phyloP scores from a whole-genome alignment of 106 monocot genomes.

The Dactylorhiza incarnata region DNA sequence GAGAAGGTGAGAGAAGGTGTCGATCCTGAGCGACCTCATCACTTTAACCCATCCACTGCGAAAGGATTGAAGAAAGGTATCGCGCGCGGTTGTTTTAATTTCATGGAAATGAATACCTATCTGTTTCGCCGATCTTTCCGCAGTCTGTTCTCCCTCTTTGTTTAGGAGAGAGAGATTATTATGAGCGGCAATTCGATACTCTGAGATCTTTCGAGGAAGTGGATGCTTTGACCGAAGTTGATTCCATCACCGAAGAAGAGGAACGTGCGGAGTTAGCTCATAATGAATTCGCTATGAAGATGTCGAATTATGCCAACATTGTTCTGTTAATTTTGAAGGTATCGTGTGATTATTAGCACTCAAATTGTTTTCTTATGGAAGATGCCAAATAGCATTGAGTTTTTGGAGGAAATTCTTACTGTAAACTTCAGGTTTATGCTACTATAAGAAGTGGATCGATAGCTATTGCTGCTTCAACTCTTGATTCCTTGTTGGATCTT shows the following conservation, averaged over 20 bases:
- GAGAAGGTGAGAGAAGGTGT: slow-evolving; percentile 42
- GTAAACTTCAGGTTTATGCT: slow-evolving; percentile 49
- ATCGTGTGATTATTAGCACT: not conserved
- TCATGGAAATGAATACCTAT: not conserved
- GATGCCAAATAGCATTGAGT: not conserved
- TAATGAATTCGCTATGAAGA: slow-evolving; percentile 75
- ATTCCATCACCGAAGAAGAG: slow-evolving; percentile 25
- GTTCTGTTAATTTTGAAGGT: slow-evolving; percentile 70
- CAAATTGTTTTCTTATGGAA: no score
- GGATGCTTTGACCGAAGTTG: slow-evolving; percentile 25
- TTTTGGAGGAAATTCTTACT: not conserved
- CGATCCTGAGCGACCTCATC: slow-evolving; percentile 54
- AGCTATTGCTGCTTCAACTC: slow-evolving; percentile 85
- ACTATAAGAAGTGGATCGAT: slow-evolving; percentile 78
- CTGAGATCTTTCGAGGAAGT: slow-evolving; percentile 86
- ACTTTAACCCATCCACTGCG: slow-evolving; percentile 39
- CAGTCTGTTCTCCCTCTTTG: not conserved
- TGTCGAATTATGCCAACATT: slow-evolving; percentile 86
- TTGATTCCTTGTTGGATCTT: slow-evolving; percentile 84
- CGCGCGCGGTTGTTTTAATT: not conserved
- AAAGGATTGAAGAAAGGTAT: slow-evolving; percentile 8
- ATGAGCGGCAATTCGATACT: slow-evolving; percentile 79
- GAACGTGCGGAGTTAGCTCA: slow-evolving; percentile 32
- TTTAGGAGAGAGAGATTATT: slow-evolving; percentile 86
- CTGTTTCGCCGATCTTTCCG: not conserved